These are phyloP conservation scores for Beta lomatogona DNA, from an alignment of 179 eudicot genomes.

Conservation along the genomic window DNA sequence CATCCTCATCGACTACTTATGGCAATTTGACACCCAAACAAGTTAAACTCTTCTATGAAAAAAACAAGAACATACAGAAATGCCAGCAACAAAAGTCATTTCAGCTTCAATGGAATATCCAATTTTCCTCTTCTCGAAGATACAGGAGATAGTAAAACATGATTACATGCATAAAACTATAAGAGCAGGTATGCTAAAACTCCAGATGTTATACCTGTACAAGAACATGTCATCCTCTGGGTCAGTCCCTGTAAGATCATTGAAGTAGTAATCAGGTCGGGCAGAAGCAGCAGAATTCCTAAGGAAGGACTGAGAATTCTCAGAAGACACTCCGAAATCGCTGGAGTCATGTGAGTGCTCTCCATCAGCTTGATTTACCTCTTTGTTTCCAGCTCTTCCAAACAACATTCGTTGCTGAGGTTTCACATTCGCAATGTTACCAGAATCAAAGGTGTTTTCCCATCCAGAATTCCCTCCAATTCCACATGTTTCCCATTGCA, in stretches of 20 bases:
- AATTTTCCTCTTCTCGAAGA: not conserved
- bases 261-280: slow-evolving; percentile 41
- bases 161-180: too few species aligned
- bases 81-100: slow-evolving; percentile 6
- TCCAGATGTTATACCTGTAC: slow-evolving; percentile 51
- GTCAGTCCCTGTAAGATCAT: slow-evolving; percentile 38
- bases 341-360: slow-evolving; percentile 37
- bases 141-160: not conserved
- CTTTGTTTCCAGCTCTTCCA: slow-evolving; percentile 32
- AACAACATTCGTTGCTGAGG: slow-evolving; percentile 28
- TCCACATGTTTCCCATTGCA: slow-evolving; percentile 51
- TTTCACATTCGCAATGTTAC: slow-evolving; percentile 28
- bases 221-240: slow-evolving; percentile 63
- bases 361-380: slow-evolving; percentile 24
- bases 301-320: slow-evolving; percentile 32
- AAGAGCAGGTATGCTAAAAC: slow-evolving; percentile 35
- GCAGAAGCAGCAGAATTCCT: slow-evolving; percentile 30
- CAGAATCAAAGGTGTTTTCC: slow-evolving; percentile 34
- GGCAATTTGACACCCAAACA: slow-evolving; percentile 10
- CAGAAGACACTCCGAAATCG: slow-evolving; percentile 28
- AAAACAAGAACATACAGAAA: too few species aligned
- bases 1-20: not conserved
- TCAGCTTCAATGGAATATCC: slow-evolving; percentile 9
- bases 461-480: slow-evolving; percentile 43
- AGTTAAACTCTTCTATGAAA: not conserved